Percentiles rank a stretch among this genome's conserved stretches.
phyloP scores from a whole-genome alignment of 768 basidiomycete species.

The Boletus rufocinnamomeus region DNA sequence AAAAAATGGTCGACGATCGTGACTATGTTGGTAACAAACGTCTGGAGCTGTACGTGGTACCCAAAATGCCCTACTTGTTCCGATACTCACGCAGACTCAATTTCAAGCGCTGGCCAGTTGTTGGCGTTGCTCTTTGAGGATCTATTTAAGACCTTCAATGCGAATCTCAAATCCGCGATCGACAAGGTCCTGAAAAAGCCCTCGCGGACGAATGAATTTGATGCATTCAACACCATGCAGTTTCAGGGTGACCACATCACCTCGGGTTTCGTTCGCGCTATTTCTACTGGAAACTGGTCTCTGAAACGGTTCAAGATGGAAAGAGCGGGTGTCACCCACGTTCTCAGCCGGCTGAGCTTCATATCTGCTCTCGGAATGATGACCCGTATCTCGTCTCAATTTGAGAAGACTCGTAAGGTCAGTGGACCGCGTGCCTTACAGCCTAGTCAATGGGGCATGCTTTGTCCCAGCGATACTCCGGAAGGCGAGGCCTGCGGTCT shows the following conservation, averaged over 20 bases:
- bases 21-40: slow-evolving; percentile 99
- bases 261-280: slow-evolving; percentile 92
- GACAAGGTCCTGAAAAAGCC: slow-evolving; percentile 98
- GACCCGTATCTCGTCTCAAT: slow-evolving; percentile 98
- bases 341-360: slow-evolving; percentile 91
- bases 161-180: slow-evolving; percentile 91
- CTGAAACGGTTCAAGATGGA: slow-evolving; percentile 99
- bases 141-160: slow-evolving; percentile 97
- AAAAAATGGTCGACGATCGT: slow-evolving; percentile 96
- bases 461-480: slow-evolving; percentile 97
- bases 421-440: slow-evolving; percentile 96
- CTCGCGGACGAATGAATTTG: slow-evolving; percentile 91
- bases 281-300: slow-evolving; percentile 99
- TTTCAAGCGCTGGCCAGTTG: slow-evolving; percentile 86
- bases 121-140: slow-evolving; percentile 96
- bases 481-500: slow-evolving; percentile 99
- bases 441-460: slow-evolving; percentile 98
- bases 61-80: slow-evolving; percentile 6
- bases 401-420: slow-evolving; percentile 99
- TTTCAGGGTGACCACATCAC: slow-evolving; percentile 98
- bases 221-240: slow-evolving; percentile 91
- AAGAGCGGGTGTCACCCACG: slow-evolving; percentile 96
- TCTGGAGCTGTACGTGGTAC: slow-evolving; percentile 79
- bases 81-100: slow-evolving; percentile 31
- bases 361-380: slow-evolving; percentile 99